A percentile compares a stretch with the other conserved stretches of the same genome.
Evolutionary conservation across 306 rosid genomes (phyloP).

Genomic region (Ormosia semicastrata): DNA sequence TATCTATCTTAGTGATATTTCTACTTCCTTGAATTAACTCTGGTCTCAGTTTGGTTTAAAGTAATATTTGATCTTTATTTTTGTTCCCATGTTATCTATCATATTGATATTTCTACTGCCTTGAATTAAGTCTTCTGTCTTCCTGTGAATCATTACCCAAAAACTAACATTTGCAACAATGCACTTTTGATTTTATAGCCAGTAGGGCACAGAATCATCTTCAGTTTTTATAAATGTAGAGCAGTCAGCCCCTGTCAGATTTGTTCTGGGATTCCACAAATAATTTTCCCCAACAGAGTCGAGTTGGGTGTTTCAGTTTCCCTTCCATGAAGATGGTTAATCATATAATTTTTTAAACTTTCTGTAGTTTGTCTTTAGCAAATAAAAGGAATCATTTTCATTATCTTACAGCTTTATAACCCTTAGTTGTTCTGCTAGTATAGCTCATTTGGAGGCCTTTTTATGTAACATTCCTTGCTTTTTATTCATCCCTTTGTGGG

Average conservation of each 20-base stretch:
- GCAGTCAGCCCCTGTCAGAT: background rate
- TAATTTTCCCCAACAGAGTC: background rate
- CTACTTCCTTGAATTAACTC: background rate
- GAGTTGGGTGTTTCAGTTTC: background rate
- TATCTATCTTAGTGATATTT: background rate
- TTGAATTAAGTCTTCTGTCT: background rate
- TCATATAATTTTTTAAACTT: background rate
- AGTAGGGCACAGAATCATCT: background rate
- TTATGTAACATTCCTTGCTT: background rate
- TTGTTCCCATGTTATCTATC: background rate
- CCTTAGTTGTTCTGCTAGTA: background rate
- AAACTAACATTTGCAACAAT: background rate
- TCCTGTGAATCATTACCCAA: background rate
- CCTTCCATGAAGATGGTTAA: background rate
- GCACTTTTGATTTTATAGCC: background rate
- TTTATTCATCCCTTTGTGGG: background rate
- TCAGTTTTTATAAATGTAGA: background rate
- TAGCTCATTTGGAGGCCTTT: constrained; percentile 4
- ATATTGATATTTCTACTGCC: background rate
- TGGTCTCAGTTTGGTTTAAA: background rate
- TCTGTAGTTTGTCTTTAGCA: background rate
- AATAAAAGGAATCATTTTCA: background rate
- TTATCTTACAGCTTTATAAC: background rate
- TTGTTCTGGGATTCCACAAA: background rate
- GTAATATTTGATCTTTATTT: background rate